These are phyloP conservation scores for Pachyrhizus erosus DNA, from an alignment of 306 rosid species.

Conservation along the genomic window DNA sequence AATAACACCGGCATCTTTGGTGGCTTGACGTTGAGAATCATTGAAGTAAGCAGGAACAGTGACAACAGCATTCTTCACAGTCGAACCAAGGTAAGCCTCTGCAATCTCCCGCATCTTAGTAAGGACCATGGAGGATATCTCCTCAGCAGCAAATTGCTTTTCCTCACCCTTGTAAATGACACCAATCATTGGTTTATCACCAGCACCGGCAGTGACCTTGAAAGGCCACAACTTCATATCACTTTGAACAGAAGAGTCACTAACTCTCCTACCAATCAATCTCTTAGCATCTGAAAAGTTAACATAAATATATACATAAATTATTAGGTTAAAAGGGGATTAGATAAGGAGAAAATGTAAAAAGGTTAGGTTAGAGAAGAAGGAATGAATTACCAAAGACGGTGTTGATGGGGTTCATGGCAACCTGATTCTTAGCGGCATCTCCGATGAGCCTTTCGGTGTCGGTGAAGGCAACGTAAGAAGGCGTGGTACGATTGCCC, in stretches of 20 bases:
- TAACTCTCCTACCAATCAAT: slow-evolving; percentile 77
- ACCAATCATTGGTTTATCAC: slow-evolving; percentile 70
- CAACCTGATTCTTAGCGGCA: slow-evolving; percentile 90
- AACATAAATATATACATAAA: too few species aligned
- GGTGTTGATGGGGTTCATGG: slow-evolving; percentile 85
- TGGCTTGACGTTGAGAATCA: slow-evolving; percentile 77
- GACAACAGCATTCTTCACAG: slow-evolving; percentile 78
- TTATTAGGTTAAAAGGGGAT: too few species aligned
- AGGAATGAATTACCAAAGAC: slow-evolving; percentile 67
- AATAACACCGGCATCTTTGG: slow-evolving; percentile 77
- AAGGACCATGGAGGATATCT: slow-evolving; percentile 75
- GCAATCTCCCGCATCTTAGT: slow-evolving; percentile 88
- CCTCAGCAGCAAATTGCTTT: slow-evolving; percentile 68
- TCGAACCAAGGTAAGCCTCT: slow-evolving; percentile 73
- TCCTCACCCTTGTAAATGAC: slow-evolving; percentile 72
- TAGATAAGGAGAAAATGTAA: too few species aligned
- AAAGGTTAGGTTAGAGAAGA: neutral
- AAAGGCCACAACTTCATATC: slow-evolving; percentile 85
- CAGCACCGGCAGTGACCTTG: slow-evolving; percentile 61
- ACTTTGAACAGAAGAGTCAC: slow-evolving; percentile 71
- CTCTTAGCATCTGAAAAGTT: slow-evolving; percentile 91
- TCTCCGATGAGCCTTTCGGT: slow-evolving; percentile 77
- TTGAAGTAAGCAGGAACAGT: slow-evolving; percentile 87
- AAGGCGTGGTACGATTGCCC: slow-evolving; percentile 82
- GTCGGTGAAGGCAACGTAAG: slow-evolving; percentile 81